Evolutionary conservation across 2,329 filamentous ascomycete species (phyloP), one percentile per base, ranked within the genome.

Genomic region (Colletotrichum eleusines): DNA sequence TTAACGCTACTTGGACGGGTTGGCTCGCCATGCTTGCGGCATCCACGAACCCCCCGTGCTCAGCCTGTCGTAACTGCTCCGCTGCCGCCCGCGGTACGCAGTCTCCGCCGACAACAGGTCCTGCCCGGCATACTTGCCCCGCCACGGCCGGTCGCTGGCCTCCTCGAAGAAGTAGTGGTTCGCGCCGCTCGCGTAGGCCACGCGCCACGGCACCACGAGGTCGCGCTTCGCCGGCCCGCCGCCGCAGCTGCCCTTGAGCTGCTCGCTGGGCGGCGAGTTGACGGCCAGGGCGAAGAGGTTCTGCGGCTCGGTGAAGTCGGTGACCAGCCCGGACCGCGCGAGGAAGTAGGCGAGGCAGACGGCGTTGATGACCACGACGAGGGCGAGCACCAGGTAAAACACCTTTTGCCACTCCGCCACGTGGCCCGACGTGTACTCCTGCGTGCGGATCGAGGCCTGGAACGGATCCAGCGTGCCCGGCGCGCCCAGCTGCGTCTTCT

Each of bases 271-370:
- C 1, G 83, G 81, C 63, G 81, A 82, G 76, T 94, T 94, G 63
- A 95, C 84, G 2, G 92, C 91, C 0, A 94, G 80, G 0, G 89
- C 84, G 75, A 95, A 94, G 2, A 94, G 81, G 76, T 94, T 94
- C 64, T 91, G 89, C 0, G 92, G 91, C 75, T 95, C 92, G 0
- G 90, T 92, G 76, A 92, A 94, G 80, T 95, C 93, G 0, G 91
- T 94, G 9, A 95, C 88, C 28, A 93, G 86, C 0, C 88, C 88
- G 0, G 82, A 82, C 7, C 82, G 77, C 73, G 86, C 83, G 57
- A 87, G 76, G 61, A 91, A 78, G 79, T 94, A 94, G 2, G 82
- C 76, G 0, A 94, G 81, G 67, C 91, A 92, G 48, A 91, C 81
- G 33, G 90, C 70, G 77, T 93, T 94, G 75, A 92, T 88, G 31